Evolutionary conservation across 495 filamentous ascomycete genomes (phyloP).

Genomic region (Talaromyces borbonicus): DNA sequence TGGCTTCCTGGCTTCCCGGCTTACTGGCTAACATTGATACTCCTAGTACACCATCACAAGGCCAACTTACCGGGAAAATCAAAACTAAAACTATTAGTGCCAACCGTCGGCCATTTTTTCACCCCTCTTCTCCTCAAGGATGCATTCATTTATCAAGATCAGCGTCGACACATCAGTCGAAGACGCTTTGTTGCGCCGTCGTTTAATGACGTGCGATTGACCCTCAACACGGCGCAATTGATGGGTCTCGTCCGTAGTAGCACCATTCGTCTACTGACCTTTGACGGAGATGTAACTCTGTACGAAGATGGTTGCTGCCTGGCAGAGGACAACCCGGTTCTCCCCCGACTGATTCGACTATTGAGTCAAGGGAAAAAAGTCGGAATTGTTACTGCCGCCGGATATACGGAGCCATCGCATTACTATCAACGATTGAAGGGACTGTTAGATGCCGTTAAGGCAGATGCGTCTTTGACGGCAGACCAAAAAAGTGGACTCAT

Average conservation of each 20-base stretch:
- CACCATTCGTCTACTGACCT: conserved; percentile 70
- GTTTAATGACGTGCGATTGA: conserved; percentile 92
- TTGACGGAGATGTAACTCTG: conserved; percentile 95
- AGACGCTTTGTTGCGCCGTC: conserved; percentile 92
- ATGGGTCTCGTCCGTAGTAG: conserved; percentile 63
- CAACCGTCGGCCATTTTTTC: conserved; percentile 83
- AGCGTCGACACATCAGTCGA: conserved; percentile 72
- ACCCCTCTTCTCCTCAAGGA: conserved; percentile 75
- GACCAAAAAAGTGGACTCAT: conserved; percentile 66
- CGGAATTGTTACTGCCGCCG: conserved; percentile 93
- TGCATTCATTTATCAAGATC: conserved; percentile 86
- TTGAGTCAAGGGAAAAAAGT: conserved; percentile 56
- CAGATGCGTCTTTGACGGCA: conserved; percentile 43
- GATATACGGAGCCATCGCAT: conserved; percentile 75
- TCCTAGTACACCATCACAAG: conserved; percentile 59
- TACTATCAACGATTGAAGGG: conserved; percentile 83
- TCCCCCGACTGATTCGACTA: conserved; percentile 64
- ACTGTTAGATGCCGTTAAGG: conserved; percentile 70
- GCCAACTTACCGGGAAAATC: conserved; percentile 54
- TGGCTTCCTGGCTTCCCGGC: neutral
- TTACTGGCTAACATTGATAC: neutral
- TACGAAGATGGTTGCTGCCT: conserved; percentile 88
- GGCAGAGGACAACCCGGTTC: conserved; percentile 61
- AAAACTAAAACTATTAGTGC: conserved; percentile 87
- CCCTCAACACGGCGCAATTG: conserved; percentile 89